Base-by-base conservation (phyloP, 1,284 basidiomycete genomes). In the Inonotus obliquus region DNA sequence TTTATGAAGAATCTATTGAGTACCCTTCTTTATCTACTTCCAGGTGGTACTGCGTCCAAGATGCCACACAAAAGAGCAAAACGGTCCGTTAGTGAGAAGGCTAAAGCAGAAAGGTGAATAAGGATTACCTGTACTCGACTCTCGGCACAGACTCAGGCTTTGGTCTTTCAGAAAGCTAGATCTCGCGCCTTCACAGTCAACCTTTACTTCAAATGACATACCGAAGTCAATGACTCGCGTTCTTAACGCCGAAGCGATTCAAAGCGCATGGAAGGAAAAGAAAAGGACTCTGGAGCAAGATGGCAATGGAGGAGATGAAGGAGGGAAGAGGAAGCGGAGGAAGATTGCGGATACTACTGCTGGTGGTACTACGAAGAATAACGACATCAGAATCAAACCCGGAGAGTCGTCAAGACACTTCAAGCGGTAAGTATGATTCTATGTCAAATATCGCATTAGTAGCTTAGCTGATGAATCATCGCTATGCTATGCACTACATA, bases 341-440 rank as follows among this genome's bases (percentile, higher is more conserved):
- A 72, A 70, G 62, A 69, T 64, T 38, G 66, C 65, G 21, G 63
- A 65, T n/a, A 17, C 41, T n/a, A 44, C 6, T 21, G 17, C 41
- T n/a, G 32, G 32, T 63, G 67, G 63, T 17, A 66, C 61, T 63
- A 68, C 62, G 66, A 56, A 53, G 47, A 68, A 58, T 35, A 62
- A 64, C 6, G 65, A 68, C 14, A 69, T 86, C 47, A 75, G 70
- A 56, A 89, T 90, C 41, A 76, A 79, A 63, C 81, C 84, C 1
- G 84, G 86, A 48, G 89, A 91, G 72, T 84, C 87, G 1, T 77
- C 91, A 57, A 77, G 80, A 54, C 85, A 90, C 74, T 91, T 90
- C 71, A 87, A 89, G 69, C 77, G 82, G 89, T 88, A 67, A 61
- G 83, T 32, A 32, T 9, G 4, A 32, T 74, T 10, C 48, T 62